Conservation (phyloP, 352 stramenopile genomes). For the Phytophthora cajani region DNA sequence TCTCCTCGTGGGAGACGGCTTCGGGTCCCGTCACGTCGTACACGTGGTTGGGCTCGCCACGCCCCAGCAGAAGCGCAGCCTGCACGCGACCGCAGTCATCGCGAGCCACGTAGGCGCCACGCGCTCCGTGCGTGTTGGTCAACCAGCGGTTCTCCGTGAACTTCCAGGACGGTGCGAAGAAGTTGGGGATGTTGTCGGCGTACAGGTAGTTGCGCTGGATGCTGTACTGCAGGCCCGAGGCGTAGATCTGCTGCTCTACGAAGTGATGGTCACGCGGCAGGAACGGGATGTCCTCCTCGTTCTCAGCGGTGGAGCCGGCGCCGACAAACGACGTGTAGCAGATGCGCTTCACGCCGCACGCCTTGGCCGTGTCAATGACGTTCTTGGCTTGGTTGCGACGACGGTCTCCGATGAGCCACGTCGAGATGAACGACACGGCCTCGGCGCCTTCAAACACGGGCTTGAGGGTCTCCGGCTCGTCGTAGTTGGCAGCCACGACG, state of each 20-base stretch:
- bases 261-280: constrained; percentile 35
- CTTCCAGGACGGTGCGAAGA: constrained; percentile 36
- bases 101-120: constrained; percentile 24
- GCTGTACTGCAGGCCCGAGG: constrained; percentile 34
- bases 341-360: constrained; percentile 27
- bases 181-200: constrained; percentile 34
- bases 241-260: constrained; percentile 33
- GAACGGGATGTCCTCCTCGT: constrained; percentile 33
- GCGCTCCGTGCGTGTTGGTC: constrained; percentile 23
- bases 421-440: constrained; percentile 31
- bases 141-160: constrained; percentile 35
- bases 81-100: constrained; percentile 23
- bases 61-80: constrained; percentile 9
- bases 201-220: constrained; percentile 40
- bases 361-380: constrained; percentile 25
- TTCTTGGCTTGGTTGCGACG: constrained; percentile 32
- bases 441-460: constrained; percentile 29
- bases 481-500: constrained; percentile 29
- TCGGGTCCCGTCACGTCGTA: constrained; percentile 21
- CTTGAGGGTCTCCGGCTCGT: constrained; percentile 30
- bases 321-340: constrained; percentile 32
- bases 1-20: constrained; percentile 13
- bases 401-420: constrained; percentile 35
- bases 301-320: constrained; percentile 21
- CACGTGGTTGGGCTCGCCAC: constrained; percentile 20